These are phyloP conservation scores for Candida vartiovaarae DNA, from an alignment of 805 yeast genomes.

Conservation along the genomic window DNA sequence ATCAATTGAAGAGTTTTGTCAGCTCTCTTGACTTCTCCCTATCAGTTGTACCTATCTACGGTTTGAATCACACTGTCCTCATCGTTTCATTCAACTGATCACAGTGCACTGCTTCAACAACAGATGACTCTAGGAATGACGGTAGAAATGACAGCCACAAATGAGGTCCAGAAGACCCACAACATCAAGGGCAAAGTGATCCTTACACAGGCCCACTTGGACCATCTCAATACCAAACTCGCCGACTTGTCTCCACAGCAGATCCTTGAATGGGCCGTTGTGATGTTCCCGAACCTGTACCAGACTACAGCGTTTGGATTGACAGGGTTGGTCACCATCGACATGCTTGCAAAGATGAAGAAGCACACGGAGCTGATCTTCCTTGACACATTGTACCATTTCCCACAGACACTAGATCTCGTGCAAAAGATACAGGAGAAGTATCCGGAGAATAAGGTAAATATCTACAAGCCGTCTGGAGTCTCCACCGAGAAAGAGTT, in stretches of 20 bases:
- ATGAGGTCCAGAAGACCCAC: conserved; percentile 1
- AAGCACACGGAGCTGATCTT: conserved; percentile 68
- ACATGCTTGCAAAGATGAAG: conserved; percentile 58
- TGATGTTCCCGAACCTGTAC: conserved; percentile 74
- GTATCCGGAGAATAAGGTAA: conserved; percentile 50
- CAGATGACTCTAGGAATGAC: too few relatives aligned
- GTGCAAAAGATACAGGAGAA: conserved; percentile 48
- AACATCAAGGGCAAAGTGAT: conserved; percentile 26
- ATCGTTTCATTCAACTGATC: too few relatives aligned
- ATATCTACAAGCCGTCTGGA: conserved; percentile 61
- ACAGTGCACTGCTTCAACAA: too few relatives aligned
- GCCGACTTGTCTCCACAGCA: conserved; percentile 55
- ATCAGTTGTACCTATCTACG: too few relatives aligned
- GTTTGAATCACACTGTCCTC: too few relatives aligned
- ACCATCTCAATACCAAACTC: conserved; percentile 58
- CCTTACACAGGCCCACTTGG: conserved; percentile 48
- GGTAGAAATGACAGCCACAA: neutral
- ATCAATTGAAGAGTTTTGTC: too few relatives aligned
- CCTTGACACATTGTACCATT: conserved; percentile 86
- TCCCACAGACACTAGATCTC: conserved; percentile 84
- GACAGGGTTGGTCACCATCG: conserved; percentile 84
- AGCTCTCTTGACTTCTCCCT: too few relatives aligned
- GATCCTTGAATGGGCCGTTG: conserved; percentile 72
- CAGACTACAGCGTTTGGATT: conserved; percentile 96
- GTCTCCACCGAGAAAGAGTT: conserved; percentile 56